Evolutionary conservation across 306 rosid species (phyloP).

Genomic region (Styphnolobium japonicum): DNA sequence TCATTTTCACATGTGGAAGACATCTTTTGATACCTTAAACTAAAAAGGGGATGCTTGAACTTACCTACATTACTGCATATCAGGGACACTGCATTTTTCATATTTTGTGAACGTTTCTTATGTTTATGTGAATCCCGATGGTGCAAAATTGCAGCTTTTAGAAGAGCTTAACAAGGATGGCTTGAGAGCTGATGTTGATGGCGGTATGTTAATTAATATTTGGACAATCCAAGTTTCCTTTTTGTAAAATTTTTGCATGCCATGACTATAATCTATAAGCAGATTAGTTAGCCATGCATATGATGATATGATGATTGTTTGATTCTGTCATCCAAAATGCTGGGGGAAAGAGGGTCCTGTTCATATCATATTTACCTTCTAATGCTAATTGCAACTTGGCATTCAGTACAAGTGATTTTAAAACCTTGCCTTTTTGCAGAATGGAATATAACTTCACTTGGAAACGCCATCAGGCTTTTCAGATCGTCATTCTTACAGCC

Average conservation of each 20-base stretch:
- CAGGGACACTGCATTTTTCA: not conserved
- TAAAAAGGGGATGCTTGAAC: not conserved
- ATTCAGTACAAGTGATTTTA: not conserved
- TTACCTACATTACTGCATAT: not conserved
- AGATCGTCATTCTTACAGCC: conserved; percentile 76
- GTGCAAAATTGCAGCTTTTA: conserved; percentile 52
- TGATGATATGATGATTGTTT: not conserved
- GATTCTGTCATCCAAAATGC: not conserved
- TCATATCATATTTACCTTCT: not conserved
- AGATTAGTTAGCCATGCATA: not conserved
- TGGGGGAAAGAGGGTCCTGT: not conserved
- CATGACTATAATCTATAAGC: not conserved
- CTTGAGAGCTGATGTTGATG: conserved; percentile 50
- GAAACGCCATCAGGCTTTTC: conserved; percentile 59
- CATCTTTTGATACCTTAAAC: not conserved
- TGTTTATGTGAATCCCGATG: conserved; percentile 13
- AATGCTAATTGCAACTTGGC: conserved; percentile 20
- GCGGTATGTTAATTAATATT: conserved; percentile 44
- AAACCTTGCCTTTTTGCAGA: conserved; percentile 38
- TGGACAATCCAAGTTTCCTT: not conserved
- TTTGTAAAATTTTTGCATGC: not conserved
- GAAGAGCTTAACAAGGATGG: conserved; percentile 67
- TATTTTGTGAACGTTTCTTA: conserved; percentile 5
- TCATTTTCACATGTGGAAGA: not conserved
- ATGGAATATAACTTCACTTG: conserved; percentile 65